These are phyloP conservation scores for Myrica gale DNA, from an alignment of 306 rosid species.

Conservation along the genomic window DNA sequence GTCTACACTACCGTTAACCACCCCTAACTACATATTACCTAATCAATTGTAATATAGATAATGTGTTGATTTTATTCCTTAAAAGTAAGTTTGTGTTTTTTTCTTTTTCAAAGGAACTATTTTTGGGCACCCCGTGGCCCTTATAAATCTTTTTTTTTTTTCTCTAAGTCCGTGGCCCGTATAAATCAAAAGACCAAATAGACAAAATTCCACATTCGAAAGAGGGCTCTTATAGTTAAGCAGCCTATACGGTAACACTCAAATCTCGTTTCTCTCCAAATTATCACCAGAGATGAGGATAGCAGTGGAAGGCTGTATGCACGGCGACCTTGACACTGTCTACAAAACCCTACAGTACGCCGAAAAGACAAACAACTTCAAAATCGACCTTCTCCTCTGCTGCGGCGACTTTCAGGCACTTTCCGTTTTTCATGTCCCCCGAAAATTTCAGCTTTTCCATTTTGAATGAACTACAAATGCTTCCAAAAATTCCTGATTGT, in stretches of 20 bases:
- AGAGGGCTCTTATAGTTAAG: no score
- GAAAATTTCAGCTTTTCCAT: background rate
- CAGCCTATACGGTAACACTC: background rate
- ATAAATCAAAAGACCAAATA: no score
- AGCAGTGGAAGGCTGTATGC: slow-evolving; percentile 95
- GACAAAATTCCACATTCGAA: no score
- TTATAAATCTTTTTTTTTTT: no score
- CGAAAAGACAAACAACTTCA: slow-evolving; percentile 51
- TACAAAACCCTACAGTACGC: slow-evolving; percentile 68
- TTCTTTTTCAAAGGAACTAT: no score
- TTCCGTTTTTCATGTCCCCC: background rate
- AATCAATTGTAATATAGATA: background rate
- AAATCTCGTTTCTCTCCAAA: background rate
- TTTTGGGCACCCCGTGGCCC: no score
- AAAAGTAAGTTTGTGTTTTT: no score
- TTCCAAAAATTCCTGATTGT: background rate
- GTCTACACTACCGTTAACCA: no score
- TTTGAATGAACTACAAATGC: background rate
- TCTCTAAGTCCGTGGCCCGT: no score
- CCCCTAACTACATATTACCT: no score
- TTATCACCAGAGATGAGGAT: slow-evolving; percentile 52
- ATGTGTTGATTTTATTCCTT: no score
- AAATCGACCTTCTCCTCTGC: slow-evolving; percentile 91
- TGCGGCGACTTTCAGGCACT: slow-evolving; percentile 91
- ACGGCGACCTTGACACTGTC: slow-evolving; percentile 84